A percentile compares a stretch with the other conserved stretches of the same genome.
Conservation (phyloP, 1,139 yeast species). For the Cylindricascospora bacillispora region DNA sequence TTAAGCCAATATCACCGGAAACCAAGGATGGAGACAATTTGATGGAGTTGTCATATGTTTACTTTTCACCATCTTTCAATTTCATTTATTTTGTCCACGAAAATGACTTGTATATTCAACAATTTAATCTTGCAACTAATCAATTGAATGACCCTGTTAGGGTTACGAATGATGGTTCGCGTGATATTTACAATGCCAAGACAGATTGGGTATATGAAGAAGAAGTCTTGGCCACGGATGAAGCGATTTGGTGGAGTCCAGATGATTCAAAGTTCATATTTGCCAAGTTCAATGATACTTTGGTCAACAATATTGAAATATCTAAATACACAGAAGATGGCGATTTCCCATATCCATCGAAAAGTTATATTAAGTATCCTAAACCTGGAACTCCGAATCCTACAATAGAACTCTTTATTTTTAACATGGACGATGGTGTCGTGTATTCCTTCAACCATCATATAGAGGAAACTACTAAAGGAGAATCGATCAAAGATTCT, state of each 20-base stretch:
- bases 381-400: conserved; percentile 82
- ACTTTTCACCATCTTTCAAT: conserved; percentile 65
- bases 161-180: conserved; percentile 60
- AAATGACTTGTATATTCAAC: conserved; percentile 49
- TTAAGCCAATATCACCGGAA: conserved; percentile 31
- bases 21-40: conserved; percentile 20
- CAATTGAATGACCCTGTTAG: conserved; percentile 25
- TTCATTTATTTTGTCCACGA: conserved; percentile 55
- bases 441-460: conserved; percentile 13
- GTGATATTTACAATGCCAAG: conserved; percentile 62
- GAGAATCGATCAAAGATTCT: conserved; percentile 26
- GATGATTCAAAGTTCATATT: conserved; percentile 54
- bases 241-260: conserved; percentile 81
- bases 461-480: conserved; percentile 12
- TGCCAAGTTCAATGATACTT: conserved; percentile 56
- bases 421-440: conserved; percentile 28
- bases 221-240: conserved; percentile 57
- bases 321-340: conserved; percentile 45
- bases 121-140: conserved; percentile 31
- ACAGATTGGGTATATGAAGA: conserved; percentile 98
- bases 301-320: conserved; percentile 51
- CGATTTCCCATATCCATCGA: conserved; percentile 44
- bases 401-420: conserved; percentile 35
- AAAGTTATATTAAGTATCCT: conserved; percentile 63
- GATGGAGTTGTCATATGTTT: conserved; percentile 35